Evolutionary conservation across 805 yeast species (phyloP).

Genomic region (Myxozyma sirexii): DNA sequence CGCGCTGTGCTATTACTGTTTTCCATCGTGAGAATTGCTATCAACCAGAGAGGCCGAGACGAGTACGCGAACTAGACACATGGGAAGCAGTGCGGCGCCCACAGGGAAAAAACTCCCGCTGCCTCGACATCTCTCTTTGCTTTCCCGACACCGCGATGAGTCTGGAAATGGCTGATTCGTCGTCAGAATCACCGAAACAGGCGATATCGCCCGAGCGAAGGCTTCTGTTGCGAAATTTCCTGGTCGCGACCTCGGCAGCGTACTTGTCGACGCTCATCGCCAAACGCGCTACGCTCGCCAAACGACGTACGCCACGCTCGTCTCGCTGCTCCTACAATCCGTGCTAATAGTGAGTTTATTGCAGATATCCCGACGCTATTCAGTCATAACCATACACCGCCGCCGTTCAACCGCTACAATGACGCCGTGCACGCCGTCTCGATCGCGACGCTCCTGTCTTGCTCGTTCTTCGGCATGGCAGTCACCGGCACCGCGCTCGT

Average conservation of each 20-base stretch:
- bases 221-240: conserved; percentile 22
- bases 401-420: conserved; percentile 66
- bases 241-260: conserved; percentile 26
- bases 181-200: background rate
- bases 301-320: conserved; percentile 29
- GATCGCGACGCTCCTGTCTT: conserved; percentile 69
- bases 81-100: too few species aligned
- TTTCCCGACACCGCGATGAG: conserved; percentile 4
- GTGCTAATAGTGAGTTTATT: background rate
- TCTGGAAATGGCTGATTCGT: conserved; percentile 12
- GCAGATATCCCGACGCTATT: conserved; percentile 65
- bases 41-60: too few species aligned
- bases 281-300: conserved; percentile 17
- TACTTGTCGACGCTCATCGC: conserved; percentile 23
- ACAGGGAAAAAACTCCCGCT: too few species aligned
- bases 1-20: too few species aligned
- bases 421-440: conserved; percentile 81
- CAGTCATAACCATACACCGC: conserved; percentile 79
- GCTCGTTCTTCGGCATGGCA: conserved; percentile 68
- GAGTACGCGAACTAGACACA: too few species aligned
- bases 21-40: too few species aligned
- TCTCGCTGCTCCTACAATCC: background rate
- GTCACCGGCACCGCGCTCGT: conserved; percentile 76
- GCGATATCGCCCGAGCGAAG: conserved; percentile 29
- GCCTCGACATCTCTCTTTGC: too few species aligned